A percentile compares a stretch with the other conserved stretches of the same genome.
phyloP scores from a whole-genome alignment of 768 basidiomycete species.

The Boletus rubescentipes region DNA sequence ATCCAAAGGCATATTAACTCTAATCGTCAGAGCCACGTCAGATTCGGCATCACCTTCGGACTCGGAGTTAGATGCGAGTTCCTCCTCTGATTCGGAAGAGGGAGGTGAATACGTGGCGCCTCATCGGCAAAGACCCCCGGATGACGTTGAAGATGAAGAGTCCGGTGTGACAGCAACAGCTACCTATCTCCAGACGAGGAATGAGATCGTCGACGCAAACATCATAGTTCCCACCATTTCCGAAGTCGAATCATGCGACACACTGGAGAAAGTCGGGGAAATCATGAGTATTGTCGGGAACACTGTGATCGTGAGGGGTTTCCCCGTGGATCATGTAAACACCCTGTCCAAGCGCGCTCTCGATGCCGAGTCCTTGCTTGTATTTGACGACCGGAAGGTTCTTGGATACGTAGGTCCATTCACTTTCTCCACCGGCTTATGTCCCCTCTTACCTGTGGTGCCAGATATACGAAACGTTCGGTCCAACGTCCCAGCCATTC shows the following conservation, averaged over 20 bases:
- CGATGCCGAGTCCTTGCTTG: conserved; percentile 87
- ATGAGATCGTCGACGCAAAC: conserved; percentile 62
- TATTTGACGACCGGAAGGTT: conserved; percentile 87
- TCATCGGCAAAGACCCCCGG: conserved; percentile 9
- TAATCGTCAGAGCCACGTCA: conserved; percentile 25
- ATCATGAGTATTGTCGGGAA: conserved; percentile 72
- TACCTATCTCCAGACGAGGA: conserved; percentile 61
- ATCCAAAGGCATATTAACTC: conserved; percentile 16
- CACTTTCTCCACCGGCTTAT: conserved; percentile 6
- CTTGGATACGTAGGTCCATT: conserved; percentile 74
- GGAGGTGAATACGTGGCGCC: conserved; percentile 2
- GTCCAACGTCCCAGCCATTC: conserved; percentile 85
- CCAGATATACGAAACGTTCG: conserved; percentile 93
- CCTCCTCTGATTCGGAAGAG: conserved; percentile 23
- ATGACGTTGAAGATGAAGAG: conserved; percentile 54
- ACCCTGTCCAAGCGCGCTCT: conserved; percentile 62
- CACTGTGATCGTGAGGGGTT: conserved; percentile 71
- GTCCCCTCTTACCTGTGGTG: conserved; percentile 14
- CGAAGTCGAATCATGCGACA: conserved; percentile 61
- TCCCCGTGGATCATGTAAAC: conserved; percentile 41
- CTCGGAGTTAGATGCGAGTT: conserved; percentile 25
- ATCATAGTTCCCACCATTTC: conserved; percentile 62
- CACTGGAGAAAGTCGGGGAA: conserved; percentile 74
- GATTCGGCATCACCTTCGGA: conserved; percentile 43
- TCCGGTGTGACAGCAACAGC: conserved; percentile 38